Evolutionary conservation across 176 grass and related monocot species (phyloP), one percentile per base, ranked within the genome.

Genomic region (Areca catechu): DNA sequence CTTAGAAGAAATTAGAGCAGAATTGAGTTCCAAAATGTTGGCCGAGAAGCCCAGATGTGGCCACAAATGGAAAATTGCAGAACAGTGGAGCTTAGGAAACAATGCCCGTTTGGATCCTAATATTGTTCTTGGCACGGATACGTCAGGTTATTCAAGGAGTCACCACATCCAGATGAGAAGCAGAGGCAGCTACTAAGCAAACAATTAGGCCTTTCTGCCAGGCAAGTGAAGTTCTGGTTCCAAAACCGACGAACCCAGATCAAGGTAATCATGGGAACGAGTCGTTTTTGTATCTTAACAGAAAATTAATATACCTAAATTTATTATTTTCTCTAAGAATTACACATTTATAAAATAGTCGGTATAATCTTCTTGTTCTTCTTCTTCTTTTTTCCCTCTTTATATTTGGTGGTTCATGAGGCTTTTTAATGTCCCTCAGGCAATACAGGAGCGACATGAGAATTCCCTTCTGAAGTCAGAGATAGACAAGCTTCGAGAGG

Each of bases 171-270:
- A 55, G 91, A 96, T 49, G 91, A 90, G 72, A 84, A 65, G 34
- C 83, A 96, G 71, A 74, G 86, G 49, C 86, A 88, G 49, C 71
- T 82, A 43, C 62, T 95, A 18, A 83, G 90, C 71, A 76, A 72
- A 57, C 71, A 96, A 56, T 76, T 88, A 7, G 83, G 86, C 24
- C 80, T 90, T 29, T 85, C 92, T 28, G 62, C 80, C 3, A 71
- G 83, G 18, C 92, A 96, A 71, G 91, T 96, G 56, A 96, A 96
- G 71, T 90, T 90, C 55, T 96, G 92, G 92, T 96, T 96, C 65
- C 92, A 96, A 66, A 96, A 96, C 50, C 80, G 86, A 55, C 71
- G 86, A 71, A 88, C 80, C 58, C 80, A 96, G 54, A 90, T 88
- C 68, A 90, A 96, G 82, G 86, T 95, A 77, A 24, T 48, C n/a